Evolutionary conservation across 2,329 filamentous ascomycete species (phyloP).

Genomic region (Gliomastix tumulicola): DNA sequence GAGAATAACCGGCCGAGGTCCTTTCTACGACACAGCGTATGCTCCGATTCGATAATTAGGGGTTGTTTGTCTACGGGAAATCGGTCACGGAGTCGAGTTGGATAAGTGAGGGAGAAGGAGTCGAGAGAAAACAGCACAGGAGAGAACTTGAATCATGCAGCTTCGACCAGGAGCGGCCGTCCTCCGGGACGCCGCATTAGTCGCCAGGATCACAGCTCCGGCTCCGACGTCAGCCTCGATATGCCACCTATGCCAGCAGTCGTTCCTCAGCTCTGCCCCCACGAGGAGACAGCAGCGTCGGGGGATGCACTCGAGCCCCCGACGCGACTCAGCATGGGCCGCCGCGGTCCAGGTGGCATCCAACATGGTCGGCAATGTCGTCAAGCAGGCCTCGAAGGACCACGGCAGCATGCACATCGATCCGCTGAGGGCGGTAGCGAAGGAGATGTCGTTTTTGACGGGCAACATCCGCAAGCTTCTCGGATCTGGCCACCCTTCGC

Average conservation of each 20-base stretch:
- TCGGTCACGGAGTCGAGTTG: no score
- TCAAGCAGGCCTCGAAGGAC: conserved; percentile 53
- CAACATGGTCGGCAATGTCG: conserved; percentile 63
- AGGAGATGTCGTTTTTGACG: conserved; percentile 93
- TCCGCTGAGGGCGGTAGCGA: conserved; percentile 81
- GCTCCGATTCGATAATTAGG: no score
- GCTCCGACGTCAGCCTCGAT: conserved; percentile 6
- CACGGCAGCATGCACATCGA: conserved; percentile 67
- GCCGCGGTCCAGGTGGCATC: conserved; percentile 66
- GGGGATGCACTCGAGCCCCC: conserved; percentile 34
- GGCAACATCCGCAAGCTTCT: conserved; percentile 91
- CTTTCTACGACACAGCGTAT: no score
- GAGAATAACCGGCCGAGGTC: no score
- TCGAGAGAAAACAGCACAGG: no score
- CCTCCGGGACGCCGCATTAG: conserved; percentile 31
- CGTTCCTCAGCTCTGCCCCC: not conserved
- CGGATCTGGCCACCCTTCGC: conserved; percentile 86
- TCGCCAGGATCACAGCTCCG: conserved; percentile 16
- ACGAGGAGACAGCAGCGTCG: conserved; percentile 20
- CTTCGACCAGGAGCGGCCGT: conserved; percentile 45
- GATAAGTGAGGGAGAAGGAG: no score
- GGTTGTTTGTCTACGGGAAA: no score
- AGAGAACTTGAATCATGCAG: no score
- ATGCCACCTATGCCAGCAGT: conserved; percentile 21
- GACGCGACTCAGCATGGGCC: conserved; percentile 60